Evolutionary conservation across 2,329 filamentous ascomycete species (phyloP), one percentile per base, ranked within the genome.

Genomic region (Corniculantispora saksenae): DNA sequence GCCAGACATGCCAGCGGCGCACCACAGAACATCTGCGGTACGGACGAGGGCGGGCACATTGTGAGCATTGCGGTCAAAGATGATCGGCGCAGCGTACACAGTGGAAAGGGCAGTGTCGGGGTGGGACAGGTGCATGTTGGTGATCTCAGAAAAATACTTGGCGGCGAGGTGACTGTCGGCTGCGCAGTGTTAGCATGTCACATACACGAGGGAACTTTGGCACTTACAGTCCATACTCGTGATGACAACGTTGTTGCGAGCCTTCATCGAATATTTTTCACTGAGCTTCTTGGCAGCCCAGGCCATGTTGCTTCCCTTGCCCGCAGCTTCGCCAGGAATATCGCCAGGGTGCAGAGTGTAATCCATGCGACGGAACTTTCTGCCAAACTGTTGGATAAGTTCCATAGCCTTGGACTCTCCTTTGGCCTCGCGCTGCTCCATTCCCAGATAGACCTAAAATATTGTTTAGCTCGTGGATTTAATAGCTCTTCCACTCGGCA

Each of bases 61-160:
- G 74, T 91, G 86, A 9, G 90, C 86, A 70, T 92, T 92, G 69
- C 90, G 87, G 71, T 92, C 90, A 69, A 92, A 92, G 67, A 92
- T 86, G 66, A 92, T 89, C 21, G 90, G 90, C 12, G 87, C 88
- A 13, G 87, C 82, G 72, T 92, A 92, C 35, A 92, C 73, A 0
- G 89, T 89, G 29, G 85, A 89, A 38, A 78, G 75, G 17, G 86
- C 84, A 17, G 86, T 88, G 55, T 89, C 84, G 6, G 86, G 84
- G 68, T 87, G 78, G 12, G 82, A 77, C 59, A 84, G 74, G 72
- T 92, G 89, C 81, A 90, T 85, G 61, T 82, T 83, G 25, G 86
- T 87, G 63, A 91, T 83, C 65, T 86, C 81, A 29, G 84, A 78
- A 70, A 92, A 92, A 77, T 91, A 92, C 71, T 86, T 86, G 66